Percentiles rank a stretch among this genome's conserved stretches.
Evolutionary conservation across 345 rosid species (phyloP).

Genomic region (Populus tremula): DNA sequence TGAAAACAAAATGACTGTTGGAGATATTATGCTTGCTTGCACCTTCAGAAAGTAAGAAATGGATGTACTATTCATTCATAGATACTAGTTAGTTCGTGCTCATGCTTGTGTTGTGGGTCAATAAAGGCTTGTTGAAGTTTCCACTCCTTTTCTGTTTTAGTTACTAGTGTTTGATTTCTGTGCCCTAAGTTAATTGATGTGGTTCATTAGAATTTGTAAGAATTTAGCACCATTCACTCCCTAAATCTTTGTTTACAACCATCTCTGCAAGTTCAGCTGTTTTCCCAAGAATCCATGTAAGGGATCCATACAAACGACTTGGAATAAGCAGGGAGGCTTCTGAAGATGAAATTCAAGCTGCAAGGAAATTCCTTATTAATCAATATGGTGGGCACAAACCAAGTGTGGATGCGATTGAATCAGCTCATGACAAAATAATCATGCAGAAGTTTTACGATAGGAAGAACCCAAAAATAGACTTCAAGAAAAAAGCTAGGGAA

Average conservation of each 20-base stretch:
- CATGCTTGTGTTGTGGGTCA: background rate
- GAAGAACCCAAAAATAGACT: conserved; percentile 76
- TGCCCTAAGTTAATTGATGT: background rate
- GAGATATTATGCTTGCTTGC: conserved; percentile 1
- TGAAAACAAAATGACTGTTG: background rate
- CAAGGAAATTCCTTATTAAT: conserved; percentile 80
- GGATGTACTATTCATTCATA: no score
- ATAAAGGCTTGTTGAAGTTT: background rate
- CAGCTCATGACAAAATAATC: conserved; percentile 88
- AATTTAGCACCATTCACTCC: background rate
- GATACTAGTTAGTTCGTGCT: no score
- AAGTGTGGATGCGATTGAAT: conserved; percentile 85
- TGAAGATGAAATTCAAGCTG: conserved; percentile 89
- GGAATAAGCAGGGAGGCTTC: conserved; percentile 95
- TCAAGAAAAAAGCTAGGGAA: conserved; percentile 69
- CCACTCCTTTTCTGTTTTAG: background rate
- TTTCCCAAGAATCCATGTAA: conserved; percentile 79
- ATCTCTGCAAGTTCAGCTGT: conserved; percentile 44
- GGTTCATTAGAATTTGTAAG: background rate
- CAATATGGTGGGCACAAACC: conserved; percentile 82
- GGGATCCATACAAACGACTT: conserved; percentile 83
- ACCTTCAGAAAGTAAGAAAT: background rate
- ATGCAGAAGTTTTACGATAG: conserved; percentile 88
- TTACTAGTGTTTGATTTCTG: background rate
- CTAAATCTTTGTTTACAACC: conserved; percentile 8